A percentile compares a stretch with the other conserved stretches of the same genome.
Evolutionary conservation across 257 asterid species (phyloP).

Genomic region (Solanum piurae): DNA sequence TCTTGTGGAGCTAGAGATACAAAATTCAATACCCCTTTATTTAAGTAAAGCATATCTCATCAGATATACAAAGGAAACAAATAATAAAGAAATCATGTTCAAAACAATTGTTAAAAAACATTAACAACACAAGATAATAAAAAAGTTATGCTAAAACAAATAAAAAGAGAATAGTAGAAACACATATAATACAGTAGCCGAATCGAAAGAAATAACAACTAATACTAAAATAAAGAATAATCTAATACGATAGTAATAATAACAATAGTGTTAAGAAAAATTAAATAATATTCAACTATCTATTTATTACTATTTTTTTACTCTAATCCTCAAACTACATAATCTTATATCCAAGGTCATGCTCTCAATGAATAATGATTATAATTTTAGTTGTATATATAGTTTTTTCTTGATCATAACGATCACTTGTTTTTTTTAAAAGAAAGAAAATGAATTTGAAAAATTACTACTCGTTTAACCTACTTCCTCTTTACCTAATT

Average conservation of each 20-base stretch:
- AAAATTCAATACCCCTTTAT: too few species aligned
- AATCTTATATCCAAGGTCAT: too few species aligned
- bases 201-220: neutral
- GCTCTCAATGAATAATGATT: too few species aligned
- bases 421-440: neutral
- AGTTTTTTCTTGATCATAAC: neutral
- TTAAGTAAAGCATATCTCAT: neutral
- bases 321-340: neutral
- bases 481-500: too few species aligned
- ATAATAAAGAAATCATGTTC: neutral
- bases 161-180: neutral
- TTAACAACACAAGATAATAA: neutral
- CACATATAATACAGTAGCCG: neutral
- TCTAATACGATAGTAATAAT: neutral
- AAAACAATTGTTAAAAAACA: neutral
- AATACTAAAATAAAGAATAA: neutral
- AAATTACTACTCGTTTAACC: neutral
- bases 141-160: neutral
- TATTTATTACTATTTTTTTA: too few species aligned
- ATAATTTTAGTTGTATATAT: too few species aligned
- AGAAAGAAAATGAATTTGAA: neutral
- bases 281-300: too few species aligned
- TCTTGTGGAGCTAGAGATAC: fast-evolving
- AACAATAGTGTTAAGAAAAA: neutral
- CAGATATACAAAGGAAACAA: too few species aligned